A percentile compares a stretch with the other conserved stretches of the same genome.
phyloP scores from a whole-genome alignment of 345 rosid genomes.

The Populus alba region DNA sequence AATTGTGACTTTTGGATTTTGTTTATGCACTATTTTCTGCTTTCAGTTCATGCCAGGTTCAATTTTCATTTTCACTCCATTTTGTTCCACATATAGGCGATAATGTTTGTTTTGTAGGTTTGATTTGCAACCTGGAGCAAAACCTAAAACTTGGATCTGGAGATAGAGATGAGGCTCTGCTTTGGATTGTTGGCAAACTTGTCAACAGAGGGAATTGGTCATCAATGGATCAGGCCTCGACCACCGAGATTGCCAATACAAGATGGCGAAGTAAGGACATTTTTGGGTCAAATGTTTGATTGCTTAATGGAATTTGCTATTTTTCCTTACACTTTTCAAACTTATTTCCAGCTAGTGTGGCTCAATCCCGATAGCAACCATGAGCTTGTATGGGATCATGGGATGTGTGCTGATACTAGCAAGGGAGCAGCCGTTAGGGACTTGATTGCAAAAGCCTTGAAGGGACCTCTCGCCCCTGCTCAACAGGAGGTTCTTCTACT shows the following conservation, averaged over 20 bases:
- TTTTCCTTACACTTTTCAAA: conserved; percentile 12
- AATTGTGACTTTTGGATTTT: neutral
- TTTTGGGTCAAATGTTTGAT: conserved; percentile 1
- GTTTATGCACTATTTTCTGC: neutral
- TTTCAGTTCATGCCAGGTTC: conserved; percentile 3
- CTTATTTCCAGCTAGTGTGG: conserved; percentile 75
- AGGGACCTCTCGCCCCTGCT: conserved; percentile 72
- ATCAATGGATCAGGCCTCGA: conserved; percentile 76
- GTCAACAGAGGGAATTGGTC: conserved; percentile 54
- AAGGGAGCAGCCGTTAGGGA: conserved; percentile 86
- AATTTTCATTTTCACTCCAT: neutral
- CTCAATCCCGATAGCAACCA: conserved; percentile 89
- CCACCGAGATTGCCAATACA: conserved; percentile 81
- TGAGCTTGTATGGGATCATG: conserved; percentile 94
- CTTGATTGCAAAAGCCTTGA: conserved; percentile 78
- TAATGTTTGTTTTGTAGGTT: conserved; percentile 46
- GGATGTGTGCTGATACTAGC: conserved; percentile 99
- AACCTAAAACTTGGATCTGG: conserved; percentile 81
- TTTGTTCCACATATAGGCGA: conserved; percentile 23
- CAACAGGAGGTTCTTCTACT: conserved; percentile 63
- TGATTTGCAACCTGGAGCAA: conserved; percentile 71
- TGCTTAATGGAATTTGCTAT: conserved; percentile 1
- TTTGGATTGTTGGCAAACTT: conserved; percentile 50
- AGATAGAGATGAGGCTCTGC: conserved; percentile 67
- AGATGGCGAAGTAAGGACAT: conserved; percentile 64